Percentiles rank a stretch among this genome's conserved stretches.
These are phyloP conservation scores for Rhizopus stolonifer DNA, from an alignment of 371 early-diverging fungal genomes.

Conservation along the genomic window DNA sequence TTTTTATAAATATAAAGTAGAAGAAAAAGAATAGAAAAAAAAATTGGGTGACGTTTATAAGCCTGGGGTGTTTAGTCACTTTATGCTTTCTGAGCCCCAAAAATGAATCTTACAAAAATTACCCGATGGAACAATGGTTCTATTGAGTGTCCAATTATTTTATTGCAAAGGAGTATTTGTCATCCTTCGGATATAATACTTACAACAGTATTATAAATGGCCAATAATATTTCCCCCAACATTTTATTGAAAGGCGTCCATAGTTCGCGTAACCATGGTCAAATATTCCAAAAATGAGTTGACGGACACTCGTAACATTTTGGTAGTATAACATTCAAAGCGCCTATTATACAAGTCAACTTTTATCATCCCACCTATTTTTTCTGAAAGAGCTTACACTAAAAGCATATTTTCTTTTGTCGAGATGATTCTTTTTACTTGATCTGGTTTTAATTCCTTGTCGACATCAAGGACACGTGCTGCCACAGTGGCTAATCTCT, in stretches of 20 bases:
- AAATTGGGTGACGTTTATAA: conserved; percentile 7
- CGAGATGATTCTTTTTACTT: conserved; percentile 36
- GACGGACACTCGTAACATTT: conserved; percentile 50
- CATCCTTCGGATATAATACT: no score
- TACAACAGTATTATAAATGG: neutral
- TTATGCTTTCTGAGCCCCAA: conserved; percentile 3
- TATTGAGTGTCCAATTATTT: no score
- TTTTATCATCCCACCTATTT: neutral
- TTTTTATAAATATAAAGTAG: neutral
- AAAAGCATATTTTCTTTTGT: conserved; percentile 21
- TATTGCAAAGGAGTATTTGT: no score
- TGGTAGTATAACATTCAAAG: conserved; percentile 44
- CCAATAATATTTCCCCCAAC: neutral
- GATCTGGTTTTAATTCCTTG: conserved; percentile 47
- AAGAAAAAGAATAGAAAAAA: conserved; percentile 4
- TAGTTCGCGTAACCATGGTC: conserved; percentile 50
- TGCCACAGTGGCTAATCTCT: conserved; percentile 42
- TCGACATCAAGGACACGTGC: conserved; percentile 44
- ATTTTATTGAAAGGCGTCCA: conserved; percentile 28
- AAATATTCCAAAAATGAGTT: conserved; percentile 53
- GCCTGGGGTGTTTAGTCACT: neutral
- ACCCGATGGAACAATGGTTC: no score
- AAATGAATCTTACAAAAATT: neutral
- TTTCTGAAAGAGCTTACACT: conserved; percentile 21
- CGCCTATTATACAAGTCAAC: conserved; percentile 17